Conservation (phyloP, 495 filamentous ascomycete species). For the Cudoniella acicularis region DNA sequence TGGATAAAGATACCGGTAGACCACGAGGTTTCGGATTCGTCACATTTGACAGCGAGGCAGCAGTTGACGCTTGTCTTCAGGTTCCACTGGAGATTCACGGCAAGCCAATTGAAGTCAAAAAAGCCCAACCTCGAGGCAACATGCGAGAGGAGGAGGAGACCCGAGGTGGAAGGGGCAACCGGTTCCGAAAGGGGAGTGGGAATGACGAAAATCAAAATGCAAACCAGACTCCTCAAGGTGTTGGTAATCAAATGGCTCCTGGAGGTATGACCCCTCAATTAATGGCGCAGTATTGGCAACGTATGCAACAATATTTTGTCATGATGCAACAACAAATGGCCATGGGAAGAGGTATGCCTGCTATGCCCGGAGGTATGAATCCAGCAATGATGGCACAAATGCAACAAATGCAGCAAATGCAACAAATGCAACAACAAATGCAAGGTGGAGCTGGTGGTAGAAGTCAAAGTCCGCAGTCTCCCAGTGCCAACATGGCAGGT, state of each 20-base stretch:
- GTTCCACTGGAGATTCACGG: constrained; percentile 82
- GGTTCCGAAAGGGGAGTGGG: constrained; percentile 46
- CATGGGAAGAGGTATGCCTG: constrained; percentile 45
- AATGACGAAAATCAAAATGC: constrained; percentile 46
- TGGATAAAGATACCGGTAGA: constrained; percentile 97
- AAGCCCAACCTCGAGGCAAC: constrained; percentile 93
- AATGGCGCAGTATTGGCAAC: constrained; percentile 97
- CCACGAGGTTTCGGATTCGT: constrained; percentile 98
- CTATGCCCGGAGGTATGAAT: constrained; percentile 47
- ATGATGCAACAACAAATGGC: constrained; percentile 88
- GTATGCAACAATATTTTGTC: constrained; percentile 93
- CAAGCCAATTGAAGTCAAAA: constrained; percentile 97
- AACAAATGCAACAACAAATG: constrained; percentile 64
- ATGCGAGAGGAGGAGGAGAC: constrained; percentile 84
- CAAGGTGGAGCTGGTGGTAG: constrained; percentile 34
- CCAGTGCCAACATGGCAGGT: constrained; percentile 25
- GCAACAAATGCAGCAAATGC: constrained; percentile 85
- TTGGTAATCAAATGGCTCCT: constrained; percentile 44
- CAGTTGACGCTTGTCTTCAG: constrained; percentile 85
- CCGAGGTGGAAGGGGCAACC: constrained; percentile 37
- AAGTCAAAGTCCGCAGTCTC: constrained; percentile 47
- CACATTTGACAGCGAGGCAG: constrained; percentile 93
- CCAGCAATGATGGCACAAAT: constrained; percentile 64
- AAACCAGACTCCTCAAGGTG: constrained; percentile 29
- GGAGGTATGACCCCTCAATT: constrained; percentile 85